Evolutionary conservation across 78 protist genomes (phyloP).

Genomic region (Dictyostelium brefeldianum): DNA sequence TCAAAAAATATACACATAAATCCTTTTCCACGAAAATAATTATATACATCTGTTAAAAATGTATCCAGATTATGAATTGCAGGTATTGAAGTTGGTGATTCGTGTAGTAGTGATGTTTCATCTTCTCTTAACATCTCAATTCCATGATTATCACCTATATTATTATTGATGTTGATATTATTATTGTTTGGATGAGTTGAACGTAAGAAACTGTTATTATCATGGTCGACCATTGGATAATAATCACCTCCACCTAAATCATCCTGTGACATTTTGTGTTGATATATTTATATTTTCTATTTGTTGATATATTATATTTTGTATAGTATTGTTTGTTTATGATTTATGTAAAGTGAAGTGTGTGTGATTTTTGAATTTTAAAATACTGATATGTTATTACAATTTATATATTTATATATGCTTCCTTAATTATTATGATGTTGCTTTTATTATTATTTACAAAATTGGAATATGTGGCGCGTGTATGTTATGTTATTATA

Average conservation of each 20-base stretch:
- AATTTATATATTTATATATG: too few species aligned
- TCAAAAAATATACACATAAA: conserved; percentile 49
- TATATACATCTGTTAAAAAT: conserved; percentile 70
- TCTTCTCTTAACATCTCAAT: conserved; percentile 1
- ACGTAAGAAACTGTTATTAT: neutral
- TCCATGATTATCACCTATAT: conserved; percentile 1
- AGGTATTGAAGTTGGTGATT: conserved; percentile 16
- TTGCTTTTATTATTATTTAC: too few species aligned
- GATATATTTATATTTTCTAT: neutral
- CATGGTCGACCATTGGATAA: conserved; percentile 46
- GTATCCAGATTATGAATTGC: conserved; percentile 70
- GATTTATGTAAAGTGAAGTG: too few species aligned
- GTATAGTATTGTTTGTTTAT: too few species aligned
- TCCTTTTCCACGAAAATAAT: conserved; percentile 79
- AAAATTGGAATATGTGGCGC: too few species aligned
- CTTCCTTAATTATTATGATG: too few species aligned
- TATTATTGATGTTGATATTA: neutral
- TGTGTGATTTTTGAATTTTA: too few species aligned
- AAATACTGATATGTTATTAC: too few species aligned
- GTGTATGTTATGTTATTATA: too few species aligned
- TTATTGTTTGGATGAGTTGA: neutral
- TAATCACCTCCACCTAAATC: conserved; percentile 56
- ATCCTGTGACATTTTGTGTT: neutral
- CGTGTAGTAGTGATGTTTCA: neutral
- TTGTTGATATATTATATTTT: too few species aligned